phyloP scores from a whole-genome alignment of 2,329 filamentous ascomycete genomes.

The Aspergillus flavus region DNA sequence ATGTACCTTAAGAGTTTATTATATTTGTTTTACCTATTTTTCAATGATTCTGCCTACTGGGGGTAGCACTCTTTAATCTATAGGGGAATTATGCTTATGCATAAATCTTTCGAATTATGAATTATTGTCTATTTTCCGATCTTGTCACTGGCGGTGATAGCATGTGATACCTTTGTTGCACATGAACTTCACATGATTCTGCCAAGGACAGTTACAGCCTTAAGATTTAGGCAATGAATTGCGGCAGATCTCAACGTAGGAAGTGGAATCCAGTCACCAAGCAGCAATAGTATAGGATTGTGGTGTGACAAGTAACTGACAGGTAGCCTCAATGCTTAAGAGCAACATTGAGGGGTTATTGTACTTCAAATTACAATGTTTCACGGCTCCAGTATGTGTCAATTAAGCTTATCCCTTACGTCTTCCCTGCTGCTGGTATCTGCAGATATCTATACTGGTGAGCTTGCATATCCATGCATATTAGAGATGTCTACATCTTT shows the following conservation, averaged over 20 bases:
- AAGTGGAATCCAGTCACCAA: background rate
- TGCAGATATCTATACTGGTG: too few species aligned
- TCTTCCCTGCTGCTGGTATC: too few species aligned
- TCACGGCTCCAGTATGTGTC: too few species aligned
- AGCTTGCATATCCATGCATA: background rate
- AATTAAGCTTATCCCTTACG: too few species aligned
- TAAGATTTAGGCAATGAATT: background rate
- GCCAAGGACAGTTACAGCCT: background rate
- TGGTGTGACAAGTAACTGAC: background rate
- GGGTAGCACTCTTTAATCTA: too few species aligned
- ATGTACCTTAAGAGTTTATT: conserved; percentile 11
- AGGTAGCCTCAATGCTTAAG: background rate
- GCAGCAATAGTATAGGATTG: background rate
- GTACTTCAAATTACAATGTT: too few species aligned
- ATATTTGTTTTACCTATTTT: background rate
- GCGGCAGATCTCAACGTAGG: background rate
- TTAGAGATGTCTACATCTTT: background rate
- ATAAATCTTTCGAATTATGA: too few species aligned
- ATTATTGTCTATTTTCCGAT: background rate
- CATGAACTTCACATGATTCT: background rate
- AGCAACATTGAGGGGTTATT: too few species aligned
- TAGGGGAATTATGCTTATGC: too few species aligned
- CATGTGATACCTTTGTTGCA: background rate
- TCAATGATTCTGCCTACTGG: background rate
- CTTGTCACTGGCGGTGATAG: background rate